Percentiles rank a stretch among this genome's conserved stretches.
Evolutionary conservation across 2,329 filamentous ascomycete species (phyloP).

Genomic region (Nemania diffusa): DNA sequence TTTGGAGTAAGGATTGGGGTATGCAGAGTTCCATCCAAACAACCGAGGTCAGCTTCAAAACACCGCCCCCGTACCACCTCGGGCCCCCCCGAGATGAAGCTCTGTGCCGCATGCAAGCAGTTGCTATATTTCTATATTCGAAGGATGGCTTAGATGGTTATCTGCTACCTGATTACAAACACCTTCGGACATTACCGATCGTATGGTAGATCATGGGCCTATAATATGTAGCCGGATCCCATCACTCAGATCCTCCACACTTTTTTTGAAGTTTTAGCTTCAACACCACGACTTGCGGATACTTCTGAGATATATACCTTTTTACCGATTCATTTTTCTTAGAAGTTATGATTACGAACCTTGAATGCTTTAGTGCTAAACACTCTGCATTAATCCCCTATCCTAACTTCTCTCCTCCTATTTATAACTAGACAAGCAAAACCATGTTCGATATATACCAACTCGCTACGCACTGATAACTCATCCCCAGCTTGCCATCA

Average conservation of each 20-base stretch:
- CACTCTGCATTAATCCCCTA: background rate
- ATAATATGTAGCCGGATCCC: background rate
- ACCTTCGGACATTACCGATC: slow-evolving; percentile 23
- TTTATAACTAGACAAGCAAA: background rate
- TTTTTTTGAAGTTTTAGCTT: background rate
- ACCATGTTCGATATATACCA: too few species aligned
- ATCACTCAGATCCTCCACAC: background rate
- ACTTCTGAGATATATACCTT: background rate
- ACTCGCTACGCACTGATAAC: too few species aligned
- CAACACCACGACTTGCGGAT: background rate
- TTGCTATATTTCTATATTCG: slow-evolving; percentile 11
- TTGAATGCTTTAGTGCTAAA: background rate
- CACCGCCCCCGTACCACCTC: background rate
- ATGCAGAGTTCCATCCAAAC: background rate
- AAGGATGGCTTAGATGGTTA: slow-evolving; percentile 15
- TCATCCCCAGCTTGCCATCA: too few species aligned
- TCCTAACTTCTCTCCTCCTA: background rate
- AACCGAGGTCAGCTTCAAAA: background rate
- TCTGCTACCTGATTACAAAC: slow-evolving; percentile 15
- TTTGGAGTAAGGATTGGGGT: background rate
- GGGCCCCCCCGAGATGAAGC: background rate
- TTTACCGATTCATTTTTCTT: background rate
- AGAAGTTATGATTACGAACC: background rate
- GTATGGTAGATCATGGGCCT: background rate
- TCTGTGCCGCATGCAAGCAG: background rate